phyloP scores from a whole-genome alignment of 2,329 filamentous ascomycete genomes.

The Hansfordia pulvinata region DNA sequence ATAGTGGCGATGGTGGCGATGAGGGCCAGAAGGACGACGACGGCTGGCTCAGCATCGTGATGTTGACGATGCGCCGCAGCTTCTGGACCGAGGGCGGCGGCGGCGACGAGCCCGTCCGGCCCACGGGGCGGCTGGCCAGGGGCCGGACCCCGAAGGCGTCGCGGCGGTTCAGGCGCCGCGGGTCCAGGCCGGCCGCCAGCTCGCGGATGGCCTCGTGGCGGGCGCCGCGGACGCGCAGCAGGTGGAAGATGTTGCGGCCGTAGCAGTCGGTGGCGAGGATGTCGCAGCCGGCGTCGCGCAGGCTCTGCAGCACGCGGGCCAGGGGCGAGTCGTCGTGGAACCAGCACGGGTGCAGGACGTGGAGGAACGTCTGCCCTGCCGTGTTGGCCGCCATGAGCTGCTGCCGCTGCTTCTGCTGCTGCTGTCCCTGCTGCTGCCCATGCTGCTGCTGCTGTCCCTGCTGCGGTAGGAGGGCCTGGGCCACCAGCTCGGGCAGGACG shows the following conservation, averaged over 20 bases:
- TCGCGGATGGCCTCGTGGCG: constrained; percentile 7
- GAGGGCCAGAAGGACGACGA: no score
- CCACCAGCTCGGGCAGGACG: background rate
- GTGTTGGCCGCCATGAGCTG: constrained; percentile 12
- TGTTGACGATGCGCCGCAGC: no score
- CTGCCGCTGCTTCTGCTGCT: background rate
- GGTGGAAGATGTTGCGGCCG: constrained; percentile 15
- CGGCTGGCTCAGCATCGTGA: no score
- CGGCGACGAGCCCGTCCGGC: no score
- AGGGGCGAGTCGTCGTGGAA: constrained; percentile 10
- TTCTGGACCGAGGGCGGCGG: no score
- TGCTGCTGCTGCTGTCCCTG: no score
- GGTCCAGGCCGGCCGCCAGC: constrained; percentile 13
- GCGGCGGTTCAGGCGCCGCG: constrained; percentile 20
- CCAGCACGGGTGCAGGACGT: constrained; percentile 17
- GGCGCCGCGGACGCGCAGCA: constrained; percentile 15
- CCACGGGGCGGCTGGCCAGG: constrained; percentile 9
- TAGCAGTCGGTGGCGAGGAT: constrained; percentile 15
- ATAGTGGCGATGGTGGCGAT: no score
- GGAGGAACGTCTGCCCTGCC: constrained; percentile 17
- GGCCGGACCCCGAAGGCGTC: constrained; percentile 33
- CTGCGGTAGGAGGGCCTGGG: no score
- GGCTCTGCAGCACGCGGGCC: constrained; percentile 8
- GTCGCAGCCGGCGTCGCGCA: constrained; percentile 10
- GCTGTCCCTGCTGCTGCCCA: no score